These are phyloP conservation scores for Polyplosphaeria fusca DNA, from an alignment of 495 filamentous ascomycete species.

Conservation along the genomic window DNA sequence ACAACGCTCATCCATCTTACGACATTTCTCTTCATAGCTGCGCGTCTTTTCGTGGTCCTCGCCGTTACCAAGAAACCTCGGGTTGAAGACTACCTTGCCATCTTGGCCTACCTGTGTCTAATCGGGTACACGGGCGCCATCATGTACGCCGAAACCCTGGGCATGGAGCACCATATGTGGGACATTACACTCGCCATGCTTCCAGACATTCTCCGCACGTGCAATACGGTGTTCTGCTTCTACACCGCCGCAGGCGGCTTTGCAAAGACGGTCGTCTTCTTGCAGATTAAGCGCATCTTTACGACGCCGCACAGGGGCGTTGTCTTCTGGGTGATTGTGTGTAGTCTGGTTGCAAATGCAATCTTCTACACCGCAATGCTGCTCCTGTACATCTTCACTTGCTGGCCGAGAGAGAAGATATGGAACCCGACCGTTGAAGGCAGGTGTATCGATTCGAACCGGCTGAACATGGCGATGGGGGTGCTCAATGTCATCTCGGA, in stretches of 20 bases:
- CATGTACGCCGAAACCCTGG: background rate
- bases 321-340: slow-evolving; percentile 9
- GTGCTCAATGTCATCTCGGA: slow-evolving; percentile 10
- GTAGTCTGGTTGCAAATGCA: background rate
- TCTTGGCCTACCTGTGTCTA: background rate
- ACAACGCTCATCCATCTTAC: background rate
- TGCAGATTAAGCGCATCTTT: slow-evolving; percentile 17
- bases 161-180: background rate
- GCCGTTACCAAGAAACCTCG: background rate
- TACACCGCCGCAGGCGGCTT: background rate
- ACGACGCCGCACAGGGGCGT: background rate
- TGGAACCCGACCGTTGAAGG: slow-evolving; percentile 1
- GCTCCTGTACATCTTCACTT: slow-evolving; percentile 12
- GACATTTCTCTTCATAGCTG: background rate
- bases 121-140: background rate
- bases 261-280: slow-evolving; percentile 4
- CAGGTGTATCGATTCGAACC: background rate
- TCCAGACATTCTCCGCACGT: too few species aligned
- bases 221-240: background rate
- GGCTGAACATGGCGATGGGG: background rate
- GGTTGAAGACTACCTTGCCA: background rate
- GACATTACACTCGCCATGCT: too few species aligned
- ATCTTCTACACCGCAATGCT: slow-evolving; percentile 4
- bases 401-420: slow-evolving; percentile 10
- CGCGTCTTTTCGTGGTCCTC: background rate